Percentiles rank a stretch among this genome's conserved stretches.
These are phyloP conservation scores for Arxiozyma heterogenica DNA, from an alignment of 1,139 yeast genomes.

Conservation along the genomic window DNA sequence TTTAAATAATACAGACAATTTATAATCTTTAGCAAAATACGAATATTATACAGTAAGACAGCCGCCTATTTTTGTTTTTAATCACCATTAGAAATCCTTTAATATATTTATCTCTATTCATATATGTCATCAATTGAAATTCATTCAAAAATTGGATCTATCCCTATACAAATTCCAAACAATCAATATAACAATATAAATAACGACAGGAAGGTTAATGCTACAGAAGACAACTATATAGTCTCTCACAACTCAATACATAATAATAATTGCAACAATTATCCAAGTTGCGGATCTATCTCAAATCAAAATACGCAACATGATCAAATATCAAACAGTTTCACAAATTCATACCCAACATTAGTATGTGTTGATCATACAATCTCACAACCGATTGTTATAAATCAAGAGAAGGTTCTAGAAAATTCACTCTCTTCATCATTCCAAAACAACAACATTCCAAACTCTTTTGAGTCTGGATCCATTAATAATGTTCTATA, in stretches of 20 bases:
- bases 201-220: background rate
- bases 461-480: background rate
- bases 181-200: background rate
- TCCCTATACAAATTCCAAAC: slow-evolving; percentile 1
- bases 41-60: no score
- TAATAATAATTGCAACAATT: background rate
- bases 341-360: background rate
- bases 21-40: no score
- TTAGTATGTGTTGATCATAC: background rate
- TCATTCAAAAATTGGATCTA: background rate
- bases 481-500: background rate
- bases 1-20: no score
- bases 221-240: background rate
- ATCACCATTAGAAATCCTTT: background rate
- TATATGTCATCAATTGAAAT: background rate
- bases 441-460: background rate
- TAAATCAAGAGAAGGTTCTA: background rate
- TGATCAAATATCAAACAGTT: background rate
- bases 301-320: background rate
- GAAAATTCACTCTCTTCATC: background rate
- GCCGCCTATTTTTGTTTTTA: no score
- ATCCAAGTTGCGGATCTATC: background rate
- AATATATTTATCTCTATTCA: background rate
- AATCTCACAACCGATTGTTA: background rate
- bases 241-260: background rate